These are phyloP conservation scores for Yamadazyma sp. DNA, from an alignment of 805 yeast species.

Conservation along the genomic window DNA sequence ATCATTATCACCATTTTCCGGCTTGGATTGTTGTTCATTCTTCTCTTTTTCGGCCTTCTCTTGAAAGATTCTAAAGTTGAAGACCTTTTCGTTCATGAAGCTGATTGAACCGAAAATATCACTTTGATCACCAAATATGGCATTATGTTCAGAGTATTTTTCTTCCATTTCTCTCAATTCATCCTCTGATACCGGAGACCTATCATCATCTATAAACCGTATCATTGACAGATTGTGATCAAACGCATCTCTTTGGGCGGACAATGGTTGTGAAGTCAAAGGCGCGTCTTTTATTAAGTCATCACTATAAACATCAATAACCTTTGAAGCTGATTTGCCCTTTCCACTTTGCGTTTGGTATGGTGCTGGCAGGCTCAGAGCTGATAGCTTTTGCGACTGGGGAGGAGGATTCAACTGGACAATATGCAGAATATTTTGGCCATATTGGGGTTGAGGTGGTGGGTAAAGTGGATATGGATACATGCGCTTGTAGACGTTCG, in stretches of 20 bases:
- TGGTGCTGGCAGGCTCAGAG: neutral
- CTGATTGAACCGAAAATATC: slow-evolving; percentile 38
- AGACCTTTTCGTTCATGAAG: slow-evolving; percentile 36
- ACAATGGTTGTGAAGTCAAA: slow-evolving; percentile 49
- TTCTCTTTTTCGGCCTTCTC: slow-evolving; percentile 6
- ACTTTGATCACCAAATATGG: slow-evolving; percentile 13
- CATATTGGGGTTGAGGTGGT: slow-evolving; percentile 1
- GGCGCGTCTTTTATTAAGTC: slow-evolving; percentile 50
- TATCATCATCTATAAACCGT: slow-evolving; percentile 22
- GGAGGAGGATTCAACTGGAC: too few species aligned
- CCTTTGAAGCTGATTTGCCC: slow-evolving; percentile 19
- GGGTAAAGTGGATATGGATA: slow-evolving; percentile 7
- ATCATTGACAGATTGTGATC: slow-evolving; percentile 13
- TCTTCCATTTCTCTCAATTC: slow-evolving; percentile 34
- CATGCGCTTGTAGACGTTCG: slow-evolving; percentile 10
- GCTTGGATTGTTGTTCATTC: slow-evolving; percentile 3
- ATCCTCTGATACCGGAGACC: slow-evolving; percentile 29
- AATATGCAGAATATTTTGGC: too few species aligned
- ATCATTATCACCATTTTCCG: slow-evolving; percentile 3
- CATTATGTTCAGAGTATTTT: slow-evolving; percentile 18
- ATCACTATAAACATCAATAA: slow-evolving; percentile 51
- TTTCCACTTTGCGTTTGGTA: neutral
- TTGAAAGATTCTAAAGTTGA: slow-evolving; percentile 34
- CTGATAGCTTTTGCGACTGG: neutral
- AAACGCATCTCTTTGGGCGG: slow-evolving; percentile 47